Percentiles rank a stretch among this genome's conserved stretches.
Evolutionary conservation across 345 rosid genomes (phyloP).

Genomic region (Moringa oleifera): DNA sequence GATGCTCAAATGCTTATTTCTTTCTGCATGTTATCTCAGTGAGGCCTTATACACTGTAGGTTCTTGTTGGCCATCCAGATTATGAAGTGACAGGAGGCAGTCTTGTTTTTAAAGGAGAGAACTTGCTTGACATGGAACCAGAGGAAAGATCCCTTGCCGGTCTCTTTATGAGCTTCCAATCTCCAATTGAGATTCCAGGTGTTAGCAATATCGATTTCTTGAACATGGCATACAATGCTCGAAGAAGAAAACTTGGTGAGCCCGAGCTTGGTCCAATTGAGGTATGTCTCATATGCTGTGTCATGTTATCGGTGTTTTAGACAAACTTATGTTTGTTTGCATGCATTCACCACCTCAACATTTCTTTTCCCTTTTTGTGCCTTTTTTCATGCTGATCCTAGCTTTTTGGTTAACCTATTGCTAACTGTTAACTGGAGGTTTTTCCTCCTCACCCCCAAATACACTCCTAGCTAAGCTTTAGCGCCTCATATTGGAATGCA

Average conservation of each 20-base stretch:
- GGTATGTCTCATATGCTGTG: slow-evolving; percentile 27
- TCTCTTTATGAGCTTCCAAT: slow-evolving; percentile 89
- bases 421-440: neutral
- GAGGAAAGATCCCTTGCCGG: slow-evolving; percentile 96
- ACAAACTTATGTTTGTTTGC: no score
- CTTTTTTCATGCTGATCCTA: no score
- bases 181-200: slow-evolving; percentile 93
- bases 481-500: no score
- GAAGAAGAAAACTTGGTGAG: slow-evolving; percentile 60
- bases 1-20: neutral
- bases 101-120: slow-evolving; percentile 69
- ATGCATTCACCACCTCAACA: no score
- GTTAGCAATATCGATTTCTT: slow-evolving; percentile 89
- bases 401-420: neutral
- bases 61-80: slow-evolving; percentile 95
- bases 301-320: neutral
- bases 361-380: no score
- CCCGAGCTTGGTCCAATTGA: slow-evolving; percentile 89
- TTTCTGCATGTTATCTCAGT: neutral
- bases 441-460: neutral
- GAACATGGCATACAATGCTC: slow-evolving; percentile 94
- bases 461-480: neutral
- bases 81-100: slow-evolving; percentile 92
- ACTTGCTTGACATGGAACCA: slow-evolving; percentile 89
- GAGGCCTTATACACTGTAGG: slow-evolving; percentile 33